Evolutionary conservation across 2,329 filamentous ascomycete genomes (phyloP).

Genomic region (Plenodomus biglobosus): DNA sequence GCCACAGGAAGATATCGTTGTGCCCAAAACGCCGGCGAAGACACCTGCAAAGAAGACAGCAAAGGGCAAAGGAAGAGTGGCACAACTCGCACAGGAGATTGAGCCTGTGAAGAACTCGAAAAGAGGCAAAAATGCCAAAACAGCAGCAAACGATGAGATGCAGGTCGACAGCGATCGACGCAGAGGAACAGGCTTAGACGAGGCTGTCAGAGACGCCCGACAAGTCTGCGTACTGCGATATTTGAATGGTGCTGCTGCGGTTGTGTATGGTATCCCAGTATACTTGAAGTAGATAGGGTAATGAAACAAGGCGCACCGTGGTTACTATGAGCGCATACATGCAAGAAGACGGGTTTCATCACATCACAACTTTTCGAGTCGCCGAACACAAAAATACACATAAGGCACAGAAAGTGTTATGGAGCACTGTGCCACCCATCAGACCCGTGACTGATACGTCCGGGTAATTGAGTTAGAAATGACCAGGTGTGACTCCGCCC

Average conservation of each 20-base stretch:
- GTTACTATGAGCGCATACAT: background rate
- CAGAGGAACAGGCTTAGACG: conserved; percentile 59
- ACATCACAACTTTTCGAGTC: background rate
- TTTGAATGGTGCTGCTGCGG: conserved; percentile 89
- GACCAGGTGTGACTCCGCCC: background rate
- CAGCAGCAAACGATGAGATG: conserved; percentile 29
- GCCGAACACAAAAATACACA: background rate
- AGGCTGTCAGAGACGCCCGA: conserved; percentile 75
- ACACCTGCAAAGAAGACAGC: conserved; percentile 24
- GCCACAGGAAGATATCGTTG: conserved; percentile 38
- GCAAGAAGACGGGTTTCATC: background rate
- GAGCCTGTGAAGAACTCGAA: conserved; percentile 24
- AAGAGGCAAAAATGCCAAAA: conserved; percentile 30
- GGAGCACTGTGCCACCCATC: background rate
- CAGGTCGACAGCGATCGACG: conserved; percentile 23
- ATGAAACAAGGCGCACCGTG: background rate
- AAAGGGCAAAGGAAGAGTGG: conserved; percentile 36
- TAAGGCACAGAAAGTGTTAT: background rate
- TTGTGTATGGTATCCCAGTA: conserved; percentile 92
- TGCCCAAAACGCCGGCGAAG: conserved; percentile 27
- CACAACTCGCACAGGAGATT: conserved; percentile 28
- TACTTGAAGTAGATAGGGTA: conserved; percentile 59
- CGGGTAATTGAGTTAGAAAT: background rate
- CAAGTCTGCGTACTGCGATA: conserved; percentile 84
- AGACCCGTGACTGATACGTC: background rate